Conservation (phyloP, 192 early-diverging fungal genomes). For the Jimgerdemannia flammicorona region DNA sequence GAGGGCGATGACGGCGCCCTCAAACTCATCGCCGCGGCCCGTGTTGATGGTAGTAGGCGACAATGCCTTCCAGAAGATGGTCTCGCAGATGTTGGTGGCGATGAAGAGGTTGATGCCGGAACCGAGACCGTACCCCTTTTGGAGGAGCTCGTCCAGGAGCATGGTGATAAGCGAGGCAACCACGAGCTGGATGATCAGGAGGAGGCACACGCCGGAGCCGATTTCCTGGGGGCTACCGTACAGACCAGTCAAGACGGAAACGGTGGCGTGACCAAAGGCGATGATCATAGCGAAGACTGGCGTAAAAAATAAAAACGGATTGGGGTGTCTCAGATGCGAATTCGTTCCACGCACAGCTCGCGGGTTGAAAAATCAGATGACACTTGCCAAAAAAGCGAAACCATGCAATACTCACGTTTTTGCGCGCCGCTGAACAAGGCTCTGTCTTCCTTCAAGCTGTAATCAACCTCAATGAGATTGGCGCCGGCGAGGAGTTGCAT, state of each 20-base stretch:
- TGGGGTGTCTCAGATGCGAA: not conserved
- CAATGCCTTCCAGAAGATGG: constrained; percentile 98
- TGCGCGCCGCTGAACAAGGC: constrained; percentile 99
- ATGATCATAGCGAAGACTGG: constrained; percentile 97
- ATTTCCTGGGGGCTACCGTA: constrained; percentile 96
- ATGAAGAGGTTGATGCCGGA: constrained; percentile 99
- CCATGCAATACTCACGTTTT: constrained; percentile 59
- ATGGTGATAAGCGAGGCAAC: constrained; percentile 97
- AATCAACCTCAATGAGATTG: constrained; percentile 98
- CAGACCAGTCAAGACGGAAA: constrained; percentile 96
- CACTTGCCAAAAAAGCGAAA: not conserved
- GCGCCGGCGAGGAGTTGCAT: constrained; percentile 99
- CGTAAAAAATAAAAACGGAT: not conserved
- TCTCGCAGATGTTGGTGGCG: constrained; percentile 99
- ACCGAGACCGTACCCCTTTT: constrained; percentile 99
- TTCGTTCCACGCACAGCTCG: too few relatives aligned
- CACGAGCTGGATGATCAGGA: constrained; percentile 96
- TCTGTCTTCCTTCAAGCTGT: constrained; percentile 97
- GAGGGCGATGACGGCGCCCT: constrained; percentile 94
- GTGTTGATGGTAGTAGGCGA: constrained; percentile 97
- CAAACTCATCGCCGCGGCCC: constrained; percentile 97
- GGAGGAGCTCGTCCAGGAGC: constrained; percentile 97
- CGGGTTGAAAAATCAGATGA: too few relatives aligned
- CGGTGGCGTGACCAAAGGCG: constrained; percentile 97
- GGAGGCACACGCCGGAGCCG: constrained; percentile 93